Evolutionary conservation across 495 filamentous ascomycete genomes (phyloP).

Genomic region (Neurospora tetrasperma): DNA sequence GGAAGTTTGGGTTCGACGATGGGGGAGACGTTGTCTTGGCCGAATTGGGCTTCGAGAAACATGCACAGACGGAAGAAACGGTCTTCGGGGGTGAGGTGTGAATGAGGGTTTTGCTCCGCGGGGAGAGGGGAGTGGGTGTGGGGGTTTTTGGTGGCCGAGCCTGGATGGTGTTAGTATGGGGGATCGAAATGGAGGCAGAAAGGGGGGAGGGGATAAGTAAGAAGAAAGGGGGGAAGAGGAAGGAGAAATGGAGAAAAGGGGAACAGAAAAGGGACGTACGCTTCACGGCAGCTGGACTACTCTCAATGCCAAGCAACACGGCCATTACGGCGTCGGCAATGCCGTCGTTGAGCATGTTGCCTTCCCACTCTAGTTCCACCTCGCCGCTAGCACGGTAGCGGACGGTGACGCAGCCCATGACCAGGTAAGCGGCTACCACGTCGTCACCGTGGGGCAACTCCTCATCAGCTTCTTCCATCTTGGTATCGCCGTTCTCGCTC

Average conservation of each 20-base stretch:
- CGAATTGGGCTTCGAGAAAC: constrained; percentile 97
- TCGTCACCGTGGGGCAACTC: constrained; percentile 33
- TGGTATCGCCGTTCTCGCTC: constrained; percentile 41
- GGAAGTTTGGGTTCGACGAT: constrained; percentile 56
- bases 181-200: background rate
- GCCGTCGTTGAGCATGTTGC: constrained; percentile 93
- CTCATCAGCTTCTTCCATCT: constrained; percentile 47
- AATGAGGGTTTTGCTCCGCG: constrained; percentile 53
- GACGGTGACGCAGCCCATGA: constrained; percentile 86
- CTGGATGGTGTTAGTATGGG: constrained; percentile 21
- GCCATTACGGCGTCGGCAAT: constrained; percentile 94
- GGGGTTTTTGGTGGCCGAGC: constrained; percentile 43
- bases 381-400: constrained; percentile 60
- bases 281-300: constrained; percentile 86
- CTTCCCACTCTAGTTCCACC: constrained; percentile 92
- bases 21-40: constrained; percentile 59
- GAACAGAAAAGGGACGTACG: constrained; percentile 43
- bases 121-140: constrained; percentile 36
- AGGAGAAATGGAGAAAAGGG: too few relatives aligned
- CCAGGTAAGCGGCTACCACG: constrained; percentile 51
- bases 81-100: constrained; percentile 56
- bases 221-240: background rate
- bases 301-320: constrained; percentile 80
- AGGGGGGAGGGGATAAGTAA: background rate
- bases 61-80: constrained; percentile 76